Conservation (phyloP, 495 filamentous ascomycete species). For the Podospora pseudocomata region DNA sequence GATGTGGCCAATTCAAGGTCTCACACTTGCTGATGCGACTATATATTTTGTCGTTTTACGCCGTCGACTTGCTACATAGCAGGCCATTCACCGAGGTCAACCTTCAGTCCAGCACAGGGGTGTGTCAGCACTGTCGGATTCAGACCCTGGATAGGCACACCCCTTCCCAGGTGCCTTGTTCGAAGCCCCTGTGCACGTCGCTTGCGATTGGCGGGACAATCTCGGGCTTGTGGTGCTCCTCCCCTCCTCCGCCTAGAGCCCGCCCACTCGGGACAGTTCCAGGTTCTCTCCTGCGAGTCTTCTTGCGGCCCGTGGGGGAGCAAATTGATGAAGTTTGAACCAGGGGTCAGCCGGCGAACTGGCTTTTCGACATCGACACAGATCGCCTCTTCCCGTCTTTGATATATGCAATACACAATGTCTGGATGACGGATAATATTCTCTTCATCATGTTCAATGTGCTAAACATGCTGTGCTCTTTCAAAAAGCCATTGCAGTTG, state of each 20-base stretch:
- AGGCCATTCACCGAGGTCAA: neutral
- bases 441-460: neutral
- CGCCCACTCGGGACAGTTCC: constrained; percentile 23
- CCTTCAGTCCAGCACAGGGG: neutral
- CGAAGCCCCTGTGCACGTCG: neutral
- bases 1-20: neutral
- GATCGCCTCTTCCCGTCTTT: neutral
- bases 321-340: neutral
- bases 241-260: constrained; percentile 8
- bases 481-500: neutral
- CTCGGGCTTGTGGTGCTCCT: constrained; percentile 15
- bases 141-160: neutral
- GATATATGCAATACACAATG: neutral
- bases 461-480: neutral
- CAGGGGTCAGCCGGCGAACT: neutral
- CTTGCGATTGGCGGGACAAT: constrained; percentile 21
- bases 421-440: neutral
- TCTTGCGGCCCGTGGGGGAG: constrained; percentile 9
- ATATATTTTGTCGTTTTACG: neutral
- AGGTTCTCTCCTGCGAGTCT: neutral
- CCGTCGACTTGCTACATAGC: neutral
- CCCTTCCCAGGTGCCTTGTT: neutral
- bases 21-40: neutral
- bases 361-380: neutral
- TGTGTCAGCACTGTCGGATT: neutral